Evolutionary conservation across 2,329 filamentous ascomycete genomes (phyloP).

Genomic region (Xylariaceae sp.): DNA sequence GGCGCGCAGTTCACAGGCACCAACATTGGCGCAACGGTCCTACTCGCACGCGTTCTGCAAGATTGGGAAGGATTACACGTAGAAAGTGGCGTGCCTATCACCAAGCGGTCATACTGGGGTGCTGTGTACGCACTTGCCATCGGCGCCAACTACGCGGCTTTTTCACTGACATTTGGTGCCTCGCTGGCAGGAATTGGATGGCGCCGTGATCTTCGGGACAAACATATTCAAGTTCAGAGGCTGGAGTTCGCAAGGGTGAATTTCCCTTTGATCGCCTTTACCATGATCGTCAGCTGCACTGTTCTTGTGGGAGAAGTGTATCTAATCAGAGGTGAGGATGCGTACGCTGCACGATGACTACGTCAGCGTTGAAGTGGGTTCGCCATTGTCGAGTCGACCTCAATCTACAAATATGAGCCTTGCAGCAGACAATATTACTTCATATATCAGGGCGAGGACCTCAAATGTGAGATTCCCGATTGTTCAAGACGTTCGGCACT

Average conservation of each 20-base stretch:
- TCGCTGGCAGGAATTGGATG: slow-evolving; percentile 68
- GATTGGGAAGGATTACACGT: slow-evolving; percentile 62
- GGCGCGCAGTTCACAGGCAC: slow-evolving; percentile 65
- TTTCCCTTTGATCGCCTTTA: slow-evolving; percentile 64
- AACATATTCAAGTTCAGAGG: slow-evolving; percentile 61
- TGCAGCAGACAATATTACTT: too few relatives aligned
- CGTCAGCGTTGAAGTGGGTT: too few relatives aligned
- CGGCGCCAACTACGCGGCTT: slow-evolving; percentile 71
- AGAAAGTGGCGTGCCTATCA: slow-evolving; percentile 44
- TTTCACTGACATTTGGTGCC: slow-evolving; percentile 67
- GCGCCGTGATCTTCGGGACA: slow-evolving; percentile 64
- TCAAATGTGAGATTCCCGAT: too few relatives aligned
- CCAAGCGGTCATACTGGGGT: slow-evolving; percentile 65
- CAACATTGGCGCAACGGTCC: slow-evolving; percentile 72
- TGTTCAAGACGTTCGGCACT: too few relatives aligned
- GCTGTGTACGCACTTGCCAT: slow-evolving; percentile 72
- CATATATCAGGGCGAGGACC: too few relatives aligned
- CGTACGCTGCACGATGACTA: too few relatives aligned
- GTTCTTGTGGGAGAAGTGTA: slow-evolving; percentile 55
- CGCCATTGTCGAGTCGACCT: too few relatives aligned
- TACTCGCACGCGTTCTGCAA: slow-evolving; percentile 67
- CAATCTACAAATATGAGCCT: too few relatives aligned
- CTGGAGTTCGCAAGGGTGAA: slow-evolving; percentile 67
- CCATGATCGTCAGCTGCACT: slow-evolving; percentile 54
- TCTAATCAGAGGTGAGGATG: slow-evolving; percentile 36